Percentiles rank a stretch among this genome's conserved stretches.
Conservation (phyloP, 2,329 filamentous ascomycete species). For the Esteya vermicola region DNA sequence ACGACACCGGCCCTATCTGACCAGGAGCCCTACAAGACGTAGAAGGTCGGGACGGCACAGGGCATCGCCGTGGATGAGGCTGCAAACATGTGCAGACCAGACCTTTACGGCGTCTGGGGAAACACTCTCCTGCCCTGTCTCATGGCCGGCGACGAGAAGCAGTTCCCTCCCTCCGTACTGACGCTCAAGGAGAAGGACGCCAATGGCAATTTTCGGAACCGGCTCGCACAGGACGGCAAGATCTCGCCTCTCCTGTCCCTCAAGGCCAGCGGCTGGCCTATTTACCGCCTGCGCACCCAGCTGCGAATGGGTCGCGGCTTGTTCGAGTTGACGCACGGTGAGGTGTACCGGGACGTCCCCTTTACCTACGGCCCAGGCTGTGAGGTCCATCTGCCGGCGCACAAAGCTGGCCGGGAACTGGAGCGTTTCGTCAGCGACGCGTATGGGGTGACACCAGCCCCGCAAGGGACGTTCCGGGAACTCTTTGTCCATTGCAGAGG, state of each 20-base stretch:
- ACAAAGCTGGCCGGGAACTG: not conserved
- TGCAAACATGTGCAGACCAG: not conserved
- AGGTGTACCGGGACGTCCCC: not conserved
- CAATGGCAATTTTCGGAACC: not conserved
- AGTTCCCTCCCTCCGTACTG: not conserved
- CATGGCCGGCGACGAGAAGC: not conserved
- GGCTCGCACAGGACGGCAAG: not conserved
- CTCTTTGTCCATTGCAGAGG: slow-evolving; percentile 1
- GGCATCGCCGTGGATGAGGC: not conserved
- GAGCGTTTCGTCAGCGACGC: not conserved
- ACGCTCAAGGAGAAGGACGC: not conserved
- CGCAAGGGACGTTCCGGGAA: not conserved
- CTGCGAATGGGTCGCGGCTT: not conserved
- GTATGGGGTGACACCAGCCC: not conserved
- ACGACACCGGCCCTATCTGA: not conserved
- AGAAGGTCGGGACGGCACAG: not conserved
- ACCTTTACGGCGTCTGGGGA: not conserved
- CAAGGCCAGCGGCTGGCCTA: not conserved
- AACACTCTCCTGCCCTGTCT: not conserved
- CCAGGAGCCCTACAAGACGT: not conserved
- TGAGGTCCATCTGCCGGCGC: not conserved
- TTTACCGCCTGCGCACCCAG: not conserved
- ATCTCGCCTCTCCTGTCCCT: not conserved
- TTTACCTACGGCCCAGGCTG: not conserved
- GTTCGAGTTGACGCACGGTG: not conserved